Evolutionary conservation across 768 basidiomycete genomes (phyloP), one percentile per base, ranked within the genome.

Genomic region (Amanita inopinata): DNA sequence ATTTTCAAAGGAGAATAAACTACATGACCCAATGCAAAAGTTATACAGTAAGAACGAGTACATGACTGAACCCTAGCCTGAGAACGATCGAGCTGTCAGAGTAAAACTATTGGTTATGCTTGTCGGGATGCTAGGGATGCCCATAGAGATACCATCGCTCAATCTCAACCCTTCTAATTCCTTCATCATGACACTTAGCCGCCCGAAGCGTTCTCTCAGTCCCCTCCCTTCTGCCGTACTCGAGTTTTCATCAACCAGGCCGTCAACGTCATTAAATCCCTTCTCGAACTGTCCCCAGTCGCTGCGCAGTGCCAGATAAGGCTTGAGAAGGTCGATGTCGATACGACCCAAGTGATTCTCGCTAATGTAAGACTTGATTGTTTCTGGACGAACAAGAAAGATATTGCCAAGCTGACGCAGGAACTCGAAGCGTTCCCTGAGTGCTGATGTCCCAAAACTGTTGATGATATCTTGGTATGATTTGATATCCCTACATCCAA

Each of bases 361-460:
- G 7, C 83, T 87, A 59, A 98, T 91, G 65, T 96, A 98, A 3
- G 92, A 88, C 52, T 85, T 88, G 50, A 99, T 74, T 45, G 93
- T 88, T 49, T 97, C 92, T 5, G 94, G 93, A 41, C 83, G 88
- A 37, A 99, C 87, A 49, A 98, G 83, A 73, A 97, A 99, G 49
- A 93, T 74, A 55, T 98, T 94, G 51, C 94, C 96, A 3, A 99
- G 78, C 60, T 98, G 93, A 30, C 93, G 83, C 49, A 98, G 82
- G 66, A 98, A 97, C 58, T 98, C 96, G 65, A 94, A 99, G 17
- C 94, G 90, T 58, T 98, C 93, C 50, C 83, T 77, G 5, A 99
- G 70, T 5, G 85, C 71, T 8, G 88, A 78, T 32, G 96, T 80
- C 22, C 73, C 71, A 64, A 94, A 97, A n/a, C 74, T 78, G 48